Evolutionary conservation across 768 basidiomycete species (phyloP).

Genomic region (Tephrocybe sp.): DNA sequence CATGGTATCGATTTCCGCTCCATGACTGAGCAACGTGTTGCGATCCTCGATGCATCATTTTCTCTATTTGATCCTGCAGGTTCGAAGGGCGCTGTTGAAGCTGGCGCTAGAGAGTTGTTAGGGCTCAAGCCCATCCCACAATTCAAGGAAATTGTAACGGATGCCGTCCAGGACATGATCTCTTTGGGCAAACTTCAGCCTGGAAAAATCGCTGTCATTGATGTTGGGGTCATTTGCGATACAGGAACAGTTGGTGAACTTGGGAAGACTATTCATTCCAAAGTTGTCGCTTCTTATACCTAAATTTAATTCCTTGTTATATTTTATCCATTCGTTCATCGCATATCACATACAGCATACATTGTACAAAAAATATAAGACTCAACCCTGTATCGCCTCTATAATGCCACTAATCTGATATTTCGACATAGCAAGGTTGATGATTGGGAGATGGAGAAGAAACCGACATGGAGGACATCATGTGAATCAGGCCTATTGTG

Average conservation of each 20-base stretch:
- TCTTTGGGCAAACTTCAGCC: slow-evolving; percentile 27
- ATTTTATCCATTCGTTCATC: neutral
- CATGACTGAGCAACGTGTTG: slow-evolving; percentile 63
- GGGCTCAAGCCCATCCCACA: slow-evolving; percentile 62
- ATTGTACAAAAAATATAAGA: too few species aligned
- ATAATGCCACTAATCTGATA: slow-evolving; percentile 27
- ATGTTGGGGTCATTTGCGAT: slow-evolving; percentile 65
- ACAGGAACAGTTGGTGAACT: slow-evolving; percentile 44
- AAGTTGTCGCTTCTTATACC: slow-evolving; percentile 7
- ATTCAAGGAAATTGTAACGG: slow-evolving; percentile 49
- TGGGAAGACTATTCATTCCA: slow-evolving; percentile 39
- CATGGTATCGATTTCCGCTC: slow-evolving; percentile 82
- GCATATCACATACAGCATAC: neutral
- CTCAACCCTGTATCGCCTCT: too few species aligned
- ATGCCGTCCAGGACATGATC: slow-evolving; percentile 45
- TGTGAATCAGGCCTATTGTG: slow-evolving; percentile 1
- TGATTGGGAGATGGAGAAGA: slow-evolving; percentile 11
- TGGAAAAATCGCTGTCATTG: slow-evolving; percentile 53
- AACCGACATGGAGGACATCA: slow-evolving; percentile 17
- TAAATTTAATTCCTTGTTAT: neutral
- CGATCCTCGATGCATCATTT: slow-evolving; percentile 73
- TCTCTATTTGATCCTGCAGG: slow-evolving; percentile 43
- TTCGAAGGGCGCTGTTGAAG: slow-evolving; percentile 8
- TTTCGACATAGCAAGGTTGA: slow-evolving; percentile 11
- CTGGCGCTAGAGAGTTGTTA: slow-evolving; percentile 20